A percentile compares a stretch with the other conserved stretches of the same genome.
Evolutionary conservation across 2,329 filamentous ascomycete species (phyloP).

Genomic region (Raffaelea arxii): DNA sequence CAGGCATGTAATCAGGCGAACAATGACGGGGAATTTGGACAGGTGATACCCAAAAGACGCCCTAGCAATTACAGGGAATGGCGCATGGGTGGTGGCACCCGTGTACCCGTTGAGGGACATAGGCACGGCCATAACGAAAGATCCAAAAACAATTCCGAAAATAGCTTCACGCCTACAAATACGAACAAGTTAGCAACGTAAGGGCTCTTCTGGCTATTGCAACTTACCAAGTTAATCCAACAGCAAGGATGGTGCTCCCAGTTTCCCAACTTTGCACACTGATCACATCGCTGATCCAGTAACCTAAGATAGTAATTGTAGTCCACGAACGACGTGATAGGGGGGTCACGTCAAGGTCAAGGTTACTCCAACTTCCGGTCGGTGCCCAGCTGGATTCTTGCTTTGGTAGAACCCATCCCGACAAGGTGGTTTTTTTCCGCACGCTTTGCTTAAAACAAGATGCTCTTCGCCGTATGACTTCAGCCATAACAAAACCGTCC

Average conservation of each 20-base stretch:
- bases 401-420: conserved; percentile 17
- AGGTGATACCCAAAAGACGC: conserved; percentile 23
- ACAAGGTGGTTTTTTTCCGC: conserved; percentile 6
- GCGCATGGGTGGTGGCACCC: conserved; percentile 32
- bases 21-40: conserved; percentile 18
- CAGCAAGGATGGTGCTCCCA: conserved; percentile 14
- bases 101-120: conserved; percentile 35
- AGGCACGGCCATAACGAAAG: conserved; percentile 43
- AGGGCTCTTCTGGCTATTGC: no score
- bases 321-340: conserved; percentile 14
- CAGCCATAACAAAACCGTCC: neutral
- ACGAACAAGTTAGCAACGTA: neutral
- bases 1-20: conserved; percentile 19
- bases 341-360: conserved; percentile 13
- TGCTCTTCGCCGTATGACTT: neutral
- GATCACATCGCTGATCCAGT: conserved; percentile 17
- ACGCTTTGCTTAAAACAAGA: neutral
- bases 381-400: conserved; percentile 14
- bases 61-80: conserved; percentile 24
- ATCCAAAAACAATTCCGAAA: conserved; percentile 28
- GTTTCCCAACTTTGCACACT: conserved; percentile 16
- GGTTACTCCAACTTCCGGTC: conserved; percentile 12
- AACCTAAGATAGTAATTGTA: conserved; percentile 15
- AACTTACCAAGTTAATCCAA: conserved; percentile 14
- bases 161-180: conserved; percentile 32